These are phyloP conservation scores for Neurospora sp. DNA, from an alignment of 495 filamentous ascomycete species.

Conservation along the genomic window DNA sequence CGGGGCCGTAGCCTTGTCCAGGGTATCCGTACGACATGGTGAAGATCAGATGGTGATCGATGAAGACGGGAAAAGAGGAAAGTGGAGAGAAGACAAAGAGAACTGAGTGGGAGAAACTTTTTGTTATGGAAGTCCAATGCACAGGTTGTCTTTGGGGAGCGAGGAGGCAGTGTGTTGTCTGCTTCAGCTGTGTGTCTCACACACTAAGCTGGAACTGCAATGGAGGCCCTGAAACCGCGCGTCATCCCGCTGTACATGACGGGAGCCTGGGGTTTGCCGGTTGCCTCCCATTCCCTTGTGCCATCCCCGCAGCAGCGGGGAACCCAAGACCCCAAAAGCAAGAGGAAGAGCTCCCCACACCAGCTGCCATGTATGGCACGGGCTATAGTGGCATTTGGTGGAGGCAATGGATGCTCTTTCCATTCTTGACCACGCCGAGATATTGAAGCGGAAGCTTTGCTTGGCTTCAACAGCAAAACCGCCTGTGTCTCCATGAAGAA, in stretches of 20 bases:
- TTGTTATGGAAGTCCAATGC: slow-evolving; percentile 1
- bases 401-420: neutral
- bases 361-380: neutral
- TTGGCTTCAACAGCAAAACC: neutral
- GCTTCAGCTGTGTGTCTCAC: neutral
- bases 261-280: neutral
- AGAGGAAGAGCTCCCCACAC: neutral
- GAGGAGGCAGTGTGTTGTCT: neutral
- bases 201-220: neutral
- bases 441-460: neutral
- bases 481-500: neutral
- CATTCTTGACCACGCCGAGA: neutral
- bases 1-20: slow-evolving; percentile 22
- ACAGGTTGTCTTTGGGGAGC: neutral
- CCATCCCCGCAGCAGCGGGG: neutral
- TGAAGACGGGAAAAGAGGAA: neutral
- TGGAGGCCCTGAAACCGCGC: neutral
- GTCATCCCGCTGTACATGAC: neutral
- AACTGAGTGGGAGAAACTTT: neutral
- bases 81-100: neutral
- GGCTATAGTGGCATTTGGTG: no score
- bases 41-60: neutral
- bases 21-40: slow-evolving; percentile 24
- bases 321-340: neutral
- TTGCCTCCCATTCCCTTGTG: neutral